Base-by-base conservation (phyloP, 495 filamentous ascomycete genomes). In the Corynascus novoguineensis region DNA sequence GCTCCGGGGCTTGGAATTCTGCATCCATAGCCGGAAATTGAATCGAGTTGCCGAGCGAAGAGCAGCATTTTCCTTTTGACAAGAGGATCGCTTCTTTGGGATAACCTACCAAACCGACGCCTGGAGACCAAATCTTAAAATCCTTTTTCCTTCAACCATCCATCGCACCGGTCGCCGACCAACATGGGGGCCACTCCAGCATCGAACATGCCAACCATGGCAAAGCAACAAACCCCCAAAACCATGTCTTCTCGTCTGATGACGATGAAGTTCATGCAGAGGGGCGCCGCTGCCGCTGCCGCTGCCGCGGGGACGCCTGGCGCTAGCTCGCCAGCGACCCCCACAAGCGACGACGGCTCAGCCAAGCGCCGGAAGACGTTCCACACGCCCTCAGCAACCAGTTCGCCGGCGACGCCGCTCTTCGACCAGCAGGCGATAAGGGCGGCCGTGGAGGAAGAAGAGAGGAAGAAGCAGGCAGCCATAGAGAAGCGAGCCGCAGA, bases 221-320 rank as follows among this genome's bases (percentile, higher is more conserved):
- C 68, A 41, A 68, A 74, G 29, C 68, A 58, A 59, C 65, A 66
- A 28, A 66, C 74, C 61, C 61, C 74, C 27, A 95, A 95, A 74
- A 75, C 76, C 10, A 93, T 95, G 87, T 96, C 92, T 58, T 92
- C 89, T 3, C 83, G 91, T 52, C 82, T 97, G 19, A 75, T 95
- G 64, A 95, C 88, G 24, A 97, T 97, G 92, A 96, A 96, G 83
- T 98, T 98, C 71, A 98, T 98, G 93, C 93, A 96, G 80, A 83
- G 93, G 60, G 87, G 88, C 49, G 88, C 87, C 24, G 84, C 65
- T 1, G 53, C 59, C 15, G 61, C 65, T 8, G 53, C 59, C 50
- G 87, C 86, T 25, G 82, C 62, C 4, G 46, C 41, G 8, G 54
- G 51, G 22, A 40, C 85, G 31, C 78, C 80, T 7, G 62, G 77